Conservation (phyloP, 495 filamentous ascomycete species). For the Aspergillus homomorphus region DNA sequence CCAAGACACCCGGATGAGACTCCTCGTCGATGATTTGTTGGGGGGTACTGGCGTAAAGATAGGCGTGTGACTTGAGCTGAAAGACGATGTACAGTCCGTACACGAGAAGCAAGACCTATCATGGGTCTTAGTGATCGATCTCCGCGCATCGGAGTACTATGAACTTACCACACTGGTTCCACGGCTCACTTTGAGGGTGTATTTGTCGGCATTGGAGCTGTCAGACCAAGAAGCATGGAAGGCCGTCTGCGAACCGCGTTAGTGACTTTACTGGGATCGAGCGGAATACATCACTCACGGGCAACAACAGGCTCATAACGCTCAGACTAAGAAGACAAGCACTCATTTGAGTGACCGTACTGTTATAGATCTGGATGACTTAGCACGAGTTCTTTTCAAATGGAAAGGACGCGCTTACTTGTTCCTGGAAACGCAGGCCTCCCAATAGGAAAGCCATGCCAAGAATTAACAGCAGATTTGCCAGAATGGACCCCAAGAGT, state of each 20-base stretch:
- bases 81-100: constrained; percentile 86
- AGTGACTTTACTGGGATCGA: background rate
- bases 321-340: constrained; percentile 86
- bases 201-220: constrained; percentile 55
- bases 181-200: constrained; percentile 79
- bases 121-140: background rate
- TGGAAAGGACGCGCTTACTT: constrained; percentile 43
- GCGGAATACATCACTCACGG: constrained; percentile 41
- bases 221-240: constrained; percentile 85
- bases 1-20: constrained; percentile 77
- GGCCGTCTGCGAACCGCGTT: constrained; percentile 56
- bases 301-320: constrained; percentile 79
- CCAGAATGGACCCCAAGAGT: constrained; percentile 80
- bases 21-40: constrained; percentile 88
- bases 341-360: constrained; percentile 92
- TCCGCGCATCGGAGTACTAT: background rate
- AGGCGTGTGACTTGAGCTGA: constrained; percentile 87
- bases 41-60: constrained; percentile 87
- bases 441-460: constrained; percentile 89
- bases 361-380: constrained; percentile 75
- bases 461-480: constrained; percentile 82
- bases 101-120: constrained; percentile 69
- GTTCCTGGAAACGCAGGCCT: constrained; percentile 83
- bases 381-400: too few relatives aligned
- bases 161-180: constrained; percentile 79